Evolutionary conservation across 2,329 filamentous ascomycete species (phyloP).

Genomic region (Venturia nashicola): DNA sequence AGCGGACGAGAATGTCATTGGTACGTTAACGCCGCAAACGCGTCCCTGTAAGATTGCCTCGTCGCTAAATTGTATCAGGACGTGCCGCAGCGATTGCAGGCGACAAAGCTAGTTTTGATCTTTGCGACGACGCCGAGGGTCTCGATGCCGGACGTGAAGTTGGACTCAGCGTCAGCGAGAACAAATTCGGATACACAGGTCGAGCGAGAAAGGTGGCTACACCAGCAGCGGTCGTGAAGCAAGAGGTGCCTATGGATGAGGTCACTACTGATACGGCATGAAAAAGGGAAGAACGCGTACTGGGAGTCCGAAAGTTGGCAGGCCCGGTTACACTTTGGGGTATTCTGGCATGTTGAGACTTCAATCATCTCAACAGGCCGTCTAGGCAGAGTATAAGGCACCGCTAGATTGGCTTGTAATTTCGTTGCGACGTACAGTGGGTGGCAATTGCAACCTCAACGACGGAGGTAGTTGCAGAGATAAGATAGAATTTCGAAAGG

Average conservation of each 20-base stretch:
- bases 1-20: neutral
- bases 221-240: neutral
- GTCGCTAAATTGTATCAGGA: neutral
- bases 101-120: neutral
- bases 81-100: constrained; percentile 1
- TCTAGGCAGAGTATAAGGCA: too few relatives aligned
- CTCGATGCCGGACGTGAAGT: constrained; percentile 2
- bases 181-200: neutral
- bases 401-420: too few relatives aligned
- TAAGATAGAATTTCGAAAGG: too few relatives aligned
- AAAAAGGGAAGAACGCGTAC: neutral
- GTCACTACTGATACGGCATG: neutral
- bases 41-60: neutral
- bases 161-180: neutral
- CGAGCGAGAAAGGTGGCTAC: neutral
- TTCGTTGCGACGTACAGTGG: too few relatives aligned
- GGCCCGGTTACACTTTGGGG: neutral
- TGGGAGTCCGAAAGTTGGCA: neutral
- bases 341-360: constrained; percentile 2
- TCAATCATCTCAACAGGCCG: constrained; percentile 5
- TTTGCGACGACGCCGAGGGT: constrained; percentile 5
- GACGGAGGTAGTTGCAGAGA: too few relatives aligned
- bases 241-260: neutral
- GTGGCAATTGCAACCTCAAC: too few relatives aligned
- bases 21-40: neutral